These are phyloP conservation scores for Diaporthe destruens DNA, from an alignment of 2,329 filamentous ascomycete genomes.

Conservation along the genomic window DNA sequence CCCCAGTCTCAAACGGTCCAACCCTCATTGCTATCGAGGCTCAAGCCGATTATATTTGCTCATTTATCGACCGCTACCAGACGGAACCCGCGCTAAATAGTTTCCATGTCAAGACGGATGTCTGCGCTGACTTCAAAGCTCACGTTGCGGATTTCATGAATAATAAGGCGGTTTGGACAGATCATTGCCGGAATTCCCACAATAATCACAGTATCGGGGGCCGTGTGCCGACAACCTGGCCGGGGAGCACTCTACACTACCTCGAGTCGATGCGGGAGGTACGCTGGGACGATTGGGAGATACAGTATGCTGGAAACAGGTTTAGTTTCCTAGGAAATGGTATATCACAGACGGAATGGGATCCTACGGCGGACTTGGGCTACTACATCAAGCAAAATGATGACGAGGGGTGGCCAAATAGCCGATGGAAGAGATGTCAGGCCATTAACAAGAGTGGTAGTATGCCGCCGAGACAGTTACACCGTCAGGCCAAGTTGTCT, in stretches of 20 bases:
- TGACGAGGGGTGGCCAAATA: background rate
- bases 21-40: background rate
- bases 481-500: background rate
- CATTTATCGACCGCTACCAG: background rate
- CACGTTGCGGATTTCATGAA: background rate
- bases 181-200: background rate
- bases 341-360: slow-evolving; percentile 5
- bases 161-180: background rate
- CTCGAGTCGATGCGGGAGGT: slow-evolving; percentile 16
- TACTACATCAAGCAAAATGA: background rate
- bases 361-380: background rate
- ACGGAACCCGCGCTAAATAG: background rate
- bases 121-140: background rate
- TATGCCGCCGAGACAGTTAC: background rate
- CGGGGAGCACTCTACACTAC: slow-evolving; percentile 7
- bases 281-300: slow-evolving; percentile 13
- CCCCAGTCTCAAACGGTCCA: background rate
- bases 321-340: background rate
- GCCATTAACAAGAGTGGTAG: background rate
- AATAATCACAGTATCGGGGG: background rate
- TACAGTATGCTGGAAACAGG: background rate
- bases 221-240: background rate
- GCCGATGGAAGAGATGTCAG: background rate
- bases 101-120: background rate
- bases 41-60: background rate